Conservation (phyloP, 1,284 basidiomycete species). For the Puccinia novopanici region DNA sequence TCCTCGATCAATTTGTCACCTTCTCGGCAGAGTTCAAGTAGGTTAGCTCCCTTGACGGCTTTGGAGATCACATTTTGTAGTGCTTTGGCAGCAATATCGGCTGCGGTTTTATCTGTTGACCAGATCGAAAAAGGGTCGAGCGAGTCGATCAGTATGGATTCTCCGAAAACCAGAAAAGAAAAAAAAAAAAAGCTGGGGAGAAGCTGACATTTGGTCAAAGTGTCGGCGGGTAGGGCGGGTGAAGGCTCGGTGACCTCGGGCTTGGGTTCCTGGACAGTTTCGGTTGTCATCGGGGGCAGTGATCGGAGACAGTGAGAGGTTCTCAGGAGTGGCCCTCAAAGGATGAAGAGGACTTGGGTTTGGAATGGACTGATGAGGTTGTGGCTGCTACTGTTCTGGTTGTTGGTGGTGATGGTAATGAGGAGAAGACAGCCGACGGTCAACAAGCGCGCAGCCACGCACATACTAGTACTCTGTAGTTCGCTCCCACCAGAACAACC, state of each 20-base stretch:
- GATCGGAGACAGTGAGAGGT: neutral
- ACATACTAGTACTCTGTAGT: neutral
- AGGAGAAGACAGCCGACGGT: neutral
- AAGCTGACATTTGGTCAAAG: slow-evolving; percentile 44
- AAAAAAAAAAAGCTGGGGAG: neutral
- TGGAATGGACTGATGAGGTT: slow-evolving; percentile 14
- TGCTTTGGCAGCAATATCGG: slow-evolving; percentile 47
- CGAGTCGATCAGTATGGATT: neutral
- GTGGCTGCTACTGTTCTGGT: slow-evolving; percentile 9
- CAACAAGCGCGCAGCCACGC: slow-evolving; percentile 18
- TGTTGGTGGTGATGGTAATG: slow-evolving; percentile 3
- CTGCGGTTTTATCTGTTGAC: slow-evolving; percentile 47
- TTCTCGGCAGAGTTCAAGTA: slow-evolving; percentile 40
- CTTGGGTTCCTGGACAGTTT: neutral
- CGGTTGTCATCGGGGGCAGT: neutral
- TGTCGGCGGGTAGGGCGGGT: slow-evolving; percentile 45
- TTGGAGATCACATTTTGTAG: slow-evolving; percentile 46
- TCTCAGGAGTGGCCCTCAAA: neutral
- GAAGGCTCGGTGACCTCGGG: slow-evolving; percentile 13
- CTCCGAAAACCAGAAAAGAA: neutral
- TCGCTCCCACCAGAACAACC: neutral
- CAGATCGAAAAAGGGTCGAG: neutral
- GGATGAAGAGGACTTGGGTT: slow-evolving; percentile 17
- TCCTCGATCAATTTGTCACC: slow-evolving; percentile 47
- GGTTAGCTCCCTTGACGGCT: slow-evolving; percentile 30